phyloP scores from a whole-genome alignment of 225 moss, liverwort and hornwort species.

The Sphagnum tenellum region DNA sequence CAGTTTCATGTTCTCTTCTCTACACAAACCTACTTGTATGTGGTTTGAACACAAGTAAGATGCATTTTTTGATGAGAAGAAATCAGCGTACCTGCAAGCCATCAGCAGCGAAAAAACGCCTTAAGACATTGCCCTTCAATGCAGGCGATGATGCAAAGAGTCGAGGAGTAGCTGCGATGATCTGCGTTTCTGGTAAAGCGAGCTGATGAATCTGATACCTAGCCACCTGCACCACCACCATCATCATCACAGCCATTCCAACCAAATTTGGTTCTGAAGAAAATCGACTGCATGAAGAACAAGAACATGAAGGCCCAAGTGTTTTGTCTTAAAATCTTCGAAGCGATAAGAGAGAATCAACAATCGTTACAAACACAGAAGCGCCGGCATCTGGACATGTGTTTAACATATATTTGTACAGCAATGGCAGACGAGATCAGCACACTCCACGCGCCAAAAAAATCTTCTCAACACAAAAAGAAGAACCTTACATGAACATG shows the following conservation, averaged over 20 bases:
- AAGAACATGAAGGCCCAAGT: too few relatives aligned
- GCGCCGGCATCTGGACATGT: too few relatives aligned
- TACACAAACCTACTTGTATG: too few relatives aligned
- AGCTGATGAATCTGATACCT: slow-evolving; percentile 6
- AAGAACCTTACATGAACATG: slow-evolving; percentile 12
- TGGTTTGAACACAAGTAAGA: too few relatives aligned
- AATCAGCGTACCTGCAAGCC: slow-evolving; percentile 14
- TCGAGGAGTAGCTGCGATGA: neutral
- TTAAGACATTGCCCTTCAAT: slow-evolving; percentile 12
- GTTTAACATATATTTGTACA: too few relatives aligned
- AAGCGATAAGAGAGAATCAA: too few relatives aligned
- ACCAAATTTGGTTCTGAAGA: too few relatives aligned
- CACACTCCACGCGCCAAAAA: too few relatives aligned
- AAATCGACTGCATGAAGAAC: neutral
- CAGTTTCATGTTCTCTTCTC: too few relatives aligned
- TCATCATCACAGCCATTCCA: neutral
- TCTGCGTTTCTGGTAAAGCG: neutral
- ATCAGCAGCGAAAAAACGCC: slow-evolving; percentile 33
- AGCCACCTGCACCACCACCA: slow-evolving; percentile 7
- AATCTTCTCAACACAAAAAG: neutral
- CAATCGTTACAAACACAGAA: too few relatives aligned
- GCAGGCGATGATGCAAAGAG: slow-evolving; percentile 19
- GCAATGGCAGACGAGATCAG: neutral
- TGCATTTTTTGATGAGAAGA: too few relatives aligned
- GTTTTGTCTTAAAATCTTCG: too few relatives aligned